These are phyloP conservation scores for Metarhizium rileyi DNA, from an alignment of 2,329 filamentous ascomycete genomes.

Conservation along the genomic window DNA sequence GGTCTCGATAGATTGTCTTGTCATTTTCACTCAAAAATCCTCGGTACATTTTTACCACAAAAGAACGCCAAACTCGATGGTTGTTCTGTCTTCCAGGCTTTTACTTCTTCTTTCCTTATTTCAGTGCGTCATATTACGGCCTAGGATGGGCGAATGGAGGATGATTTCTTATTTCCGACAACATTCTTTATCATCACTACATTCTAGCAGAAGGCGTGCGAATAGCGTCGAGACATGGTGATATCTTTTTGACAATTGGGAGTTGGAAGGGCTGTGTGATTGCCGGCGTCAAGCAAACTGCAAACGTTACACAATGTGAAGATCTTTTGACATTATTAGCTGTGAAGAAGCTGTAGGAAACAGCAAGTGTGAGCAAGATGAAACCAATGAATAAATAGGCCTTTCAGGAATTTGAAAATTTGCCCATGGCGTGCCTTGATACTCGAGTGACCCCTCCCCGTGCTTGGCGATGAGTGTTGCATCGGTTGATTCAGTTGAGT, in stretches of 20 bases:
- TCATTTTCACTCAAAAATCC: too few species aligned
- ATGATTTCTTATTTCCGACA: conserved; percentile 7
- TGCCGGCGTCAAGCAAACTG: conserved; percentile 5
- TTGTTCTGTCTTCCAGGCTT: too few species aligned
- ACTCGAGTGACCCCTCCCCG: not conserved
- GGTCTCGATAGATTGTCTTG: conserved; percentile 16
- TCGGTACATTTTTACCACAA: too few species aligned
- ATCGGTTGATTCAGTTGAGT: too few species aligned
- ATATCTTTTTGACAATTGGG: conserved; percentile 7
- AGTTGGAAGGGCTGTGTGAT: conserved; percentile 3
- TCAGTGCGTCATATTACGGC: not conserved
- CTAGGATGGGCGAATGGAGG: conserved; percentile 1
- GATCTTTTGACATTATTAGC: not conserved
- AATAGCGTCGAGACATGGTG: conserved; percentile 1
- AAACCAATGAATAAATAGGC: not conserved
- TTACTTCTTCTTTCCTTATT: not conserved
- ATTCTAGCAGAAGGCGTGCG: not conserved
- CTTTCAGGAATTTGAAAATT: not conserved
- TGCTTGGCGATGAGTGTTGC: not conserved
- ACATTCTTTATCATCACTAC: conserved; percentile 2
- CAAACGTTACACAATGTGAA: not conserved
- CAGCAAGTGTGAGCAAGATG: conserved; percentile 1
- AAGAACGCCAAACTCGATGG: not conserved
- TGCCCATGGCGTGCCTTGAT: not conserved
- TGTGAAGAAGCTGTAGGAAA: not conserved